Percentiles rank a stretch among this genome's conserved stretches.
These are phyloP conservation scores for Boeremia lycopersici DNA, from an alignment of 2,329 filamentous ascomycete genomes.

Conservation along the genomic window DNA sequence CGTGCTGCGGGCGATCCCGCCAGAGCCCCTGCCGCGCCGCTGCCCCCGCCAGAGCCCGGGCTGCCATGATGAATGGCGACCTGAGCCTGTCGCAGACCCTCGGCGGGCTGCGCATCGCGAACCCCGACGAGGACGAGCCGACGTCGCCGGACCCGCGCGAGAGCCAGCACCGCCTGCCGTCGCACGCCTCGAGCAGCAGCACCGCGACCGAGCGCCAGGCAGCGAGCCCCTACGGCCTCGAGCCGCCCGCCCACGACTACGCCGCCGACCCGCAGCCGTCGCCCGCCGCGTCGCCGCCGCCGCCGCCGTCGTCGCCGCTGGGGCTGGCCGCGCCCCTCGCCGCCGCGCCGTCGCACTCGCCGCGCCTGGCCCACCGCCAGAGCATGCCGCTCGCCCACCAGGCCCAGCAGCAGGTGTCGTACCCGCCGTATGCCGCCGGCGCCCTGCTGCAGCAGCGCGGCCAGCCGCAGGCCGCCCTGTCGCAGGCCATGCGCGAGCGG, in stretches of 20 bases:
- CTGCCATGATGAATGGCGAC: constrained; percentile 79
- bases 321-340: constrained; percentile 28
- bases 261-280: constrained; percentile 47
- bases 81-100: constrained; percentile 90
- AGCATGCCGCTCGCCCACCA: constrained; percentile 53
- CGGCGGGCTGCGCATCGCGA: constrained; percentile 94
- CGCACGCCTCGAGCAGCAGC: constrained; percentile 40
- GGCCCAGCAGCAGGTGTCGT: constrained; percentile 46
- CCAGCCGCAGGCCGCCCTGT: constrained; percentile 24
- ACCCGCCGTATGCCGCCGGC: constrained; percentile 37
- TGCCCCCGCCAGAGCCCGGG: constrained; percentile 27
- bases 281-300: constrained; percentile 38
- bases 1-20: constrained; percentile 25
- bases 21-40: constrained; percentile 21
- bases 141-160: constrained; percentile 34
- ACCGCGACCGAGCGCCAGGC: constrained; percentile 47
- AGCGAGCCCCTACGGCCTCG: neutral
- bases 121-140: constrained; percentile 76
- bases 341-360: constrained; percentile 35
- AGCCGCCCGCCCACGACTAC: constrained; percentile 38
- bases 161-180: constrained; percentile 21
- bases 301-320: constrained; percentile 30
- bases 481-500: constrained; percentile 43
- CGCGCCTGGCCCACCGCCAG: constrained; percentile 50
- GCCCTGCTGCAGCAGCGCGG: constrained; percentile 37